Evolutionary conservation across 1,139 yeast genomes (phyloP).

Genomic region (Yamadazyma friedrichii): DNA sequence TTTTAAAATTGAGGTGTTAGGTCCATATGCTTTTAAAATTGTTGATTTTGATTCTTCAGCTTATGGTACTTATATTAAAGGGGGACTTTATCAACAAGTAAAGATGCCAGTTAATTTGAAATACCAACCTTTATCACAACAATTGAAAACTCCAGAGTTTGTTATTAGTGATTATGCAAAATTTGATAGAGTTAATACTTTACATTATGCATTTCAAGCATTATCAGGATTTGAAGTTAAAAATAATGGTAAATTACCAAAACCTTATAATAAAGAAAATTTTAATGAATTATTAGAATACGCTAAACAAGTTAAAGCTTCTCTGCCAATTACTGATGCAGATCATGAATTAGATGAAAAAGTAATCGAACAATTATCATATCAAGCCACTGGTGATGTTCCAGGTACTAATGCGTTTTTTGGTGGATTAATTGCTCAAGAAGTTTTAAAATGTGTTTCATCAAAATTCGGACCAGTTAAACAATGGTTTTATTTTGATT

Average conservation of each 20-base stretch:
- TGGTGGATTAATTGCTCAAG: constrained; percentile 97
- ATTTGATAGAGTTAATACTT: constrained; percentile 86
- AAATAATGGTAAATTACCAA: constrained; percentile 68
- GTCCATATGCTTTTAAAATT: constrained; percentile 89
- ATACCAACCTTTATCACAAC: constrained; percentile 65
- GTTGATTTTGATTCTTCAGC: constrained; percentile 34
- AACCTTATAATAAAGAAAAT: constrained; percentile 74
- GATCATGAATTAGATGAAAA: constrained; percentile 60
- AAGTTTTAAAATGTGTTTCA: constrained; percentile 89
- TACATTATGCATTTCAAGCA: constrained; percentile 91
- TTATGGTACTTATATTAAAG: constrained; percentile 68
- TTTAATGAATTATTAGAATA: constrained; percentile 64
- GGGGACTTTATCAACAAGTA: constrained; percentile 91
- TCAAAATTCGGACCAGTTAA: constrained; percentile 90
- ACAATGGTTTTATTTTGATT: constrained; percentile 91
- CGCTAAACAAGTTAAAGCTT: constrained; percentile 58
- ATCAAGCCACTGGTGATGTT: constrained; percentile 87
- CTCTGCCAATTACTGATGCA: constrained; percentile 61
- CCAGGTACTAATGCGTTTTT: constrained; percentile 88
- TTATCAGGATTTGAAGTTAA: constrained; percentile 68
- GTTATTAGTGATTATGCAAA: constrained; percentile 87
- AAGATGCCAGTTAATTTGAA: constrained; percentile 69
- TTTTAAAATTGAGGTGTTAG: constrained; percentile 77
- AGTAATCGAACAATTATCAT: constrained; percentile 69
- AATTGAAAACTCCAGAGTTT: constrained; percentile 75